These are phyloP conservation scores for Psidium friedrichsthalianum DNA, from an alignment of 345 rosid genomes.

Conservation along the genomic window DNA sequence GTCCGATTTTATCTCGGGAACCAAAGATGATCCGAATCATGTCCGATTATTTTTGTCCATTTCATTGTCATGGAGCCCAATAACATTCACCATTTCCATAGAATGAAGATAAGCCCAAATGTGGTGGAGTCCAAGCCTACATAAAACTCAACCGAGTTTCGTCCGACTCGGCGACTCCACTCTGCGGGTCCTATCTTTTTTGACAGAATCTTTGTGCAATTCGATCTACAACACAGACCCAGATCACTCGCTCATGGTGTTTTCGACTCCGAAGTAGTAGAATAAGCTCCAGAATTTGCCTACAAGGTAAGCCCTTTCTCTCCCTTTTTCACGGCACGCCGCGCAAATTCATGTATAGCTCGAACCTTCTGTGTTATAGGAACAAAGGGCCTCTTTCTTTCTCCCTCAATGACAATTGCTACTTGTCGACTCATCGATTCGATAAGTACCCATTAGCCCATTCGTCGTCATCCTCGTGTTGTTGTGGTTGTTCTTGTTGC, in stretches of 20 bases:
- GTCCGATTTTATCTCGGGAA: neutral
- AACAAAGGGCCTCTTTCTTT: slow-evolving; percentile 31
- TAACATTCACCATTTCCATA: neutral
- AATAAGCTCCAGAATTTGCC: neutral
- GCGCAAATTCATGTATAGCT: slow-evolving; percentile 33
- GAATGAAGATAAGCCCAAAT: neutral
- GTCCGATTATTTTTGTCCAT: too few relatives aligned
- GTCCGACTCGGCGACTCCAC: neutral
- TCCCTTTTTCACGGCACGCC: neutral
- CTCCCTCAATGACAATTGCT: slow-evolving; percentile 41
- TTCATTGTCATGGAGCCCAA: neutral
- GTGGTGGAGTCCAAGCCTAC: neutral
- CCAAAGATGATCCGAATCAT: neutral
- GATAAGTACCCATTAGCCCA: slow-evolving; percentile 17
- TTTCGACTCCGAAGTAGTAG: neutral
- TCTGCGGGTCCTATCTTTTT: neutral
- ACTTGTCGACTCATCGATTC: slow-evolving; percentile 32
- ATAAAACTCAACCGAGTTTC: neutral
- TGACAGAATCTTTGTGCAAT: neutral
- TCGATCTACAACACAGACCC: neutral
- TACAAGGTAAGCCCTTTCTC: neutral
- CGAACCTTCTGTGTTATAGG: slow-evolving; percentile 31
- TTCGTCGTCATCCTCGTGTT: slow-evolving; percentile 20
- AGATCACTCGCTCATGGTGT: neutral
- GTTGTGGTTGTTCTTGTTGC: slow-evolving; percentile 22